Evolutionary conservation across 2,329 filamentous ascomycete species (phyloP), one percentile per base, ranked within the genome.

Genomic region (Didymella pomorum): DNA sequence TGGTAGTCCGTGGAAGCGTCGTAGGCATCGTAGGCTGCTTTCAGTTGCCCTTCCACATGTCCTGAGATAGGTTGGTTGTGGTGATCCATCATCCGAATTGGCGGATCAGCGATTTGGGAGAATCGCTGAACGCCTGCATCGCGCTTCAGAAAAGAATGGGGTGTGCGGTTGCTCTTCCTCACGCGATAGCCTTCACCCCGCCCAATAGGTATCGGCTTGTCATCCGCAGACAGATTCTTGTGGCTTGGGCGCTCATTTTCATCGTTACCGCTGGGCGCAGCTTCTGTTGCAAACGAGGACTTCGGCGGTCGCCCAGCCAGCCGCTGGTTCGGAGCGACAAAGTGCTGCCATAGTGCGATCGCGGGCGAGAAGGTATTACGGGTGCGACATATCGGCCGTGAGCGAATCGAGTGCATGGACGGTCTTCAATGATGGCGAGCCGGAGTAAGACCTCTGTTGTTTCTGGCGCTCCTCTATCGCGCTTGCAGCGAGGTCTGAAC

Each of bases 341-440:
- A 76, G 35, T 75, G 68, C 60, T 74, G 73, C 72, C 71, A 76
- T 25, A 77, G 64, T 26, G 62, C 68, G 46, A 64, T 56, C 14
- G 74, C 67, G 9, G 71, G 71, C 51, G 61, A 66, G 57, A 76
- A 76, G 46, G 66, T 65, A 45, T 77, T 72, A 56, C 65, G 64
- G 33, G 75, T 71, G 60, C 68, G 66, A 62, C 75, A 77, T 67
- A 66, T 62, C 39, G 67, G 67, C 37, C 68, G 65, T 29, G 57
- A 43, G 45, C 55, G 64, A 47, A 63, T 61, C 45, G 63, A 59
- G 58, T 69, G 70, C 71, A 74, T 76, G 63, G 57, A 61, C 67
- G 57, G 56, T 56, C 46, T n/a, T 60, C 57, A 45, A 54, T 21
- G 39, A 41, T 43, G 56, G 48, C 53, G 43, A 48, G 43, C 41